phyloP scores from a whole-genome alignment of 371 early-diverging fungal genomes.

The Syncephalastrum sp. region DNA sequence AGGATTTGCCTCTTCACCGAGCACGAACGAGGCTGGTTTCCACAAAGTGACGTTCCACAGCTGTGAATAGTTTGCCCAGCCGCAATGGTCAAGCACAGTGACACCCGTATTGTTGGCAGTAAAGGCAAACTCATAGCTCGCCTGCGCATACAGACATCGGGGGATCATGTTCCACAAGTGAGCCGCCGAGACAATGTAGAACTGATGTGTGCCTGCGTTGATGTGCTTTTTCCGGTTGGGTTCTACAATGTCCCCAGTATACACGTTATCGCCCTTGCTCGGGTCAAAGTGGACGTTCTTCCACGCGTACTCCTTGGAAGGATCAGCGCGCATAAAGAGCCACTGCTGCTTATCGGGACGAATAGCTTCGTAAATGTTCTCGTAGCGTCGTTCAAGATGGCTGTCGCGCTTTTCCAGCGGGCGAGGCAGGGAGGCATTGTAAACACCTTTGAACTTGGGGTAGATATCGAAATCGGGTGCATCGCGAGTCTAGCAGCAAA shows the following conservation, averaged over 20 bases:
- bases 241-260: conserved; percentile 14
- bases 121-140: conserved; percentile 27
- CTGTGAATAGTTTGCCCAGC: conserved; percentile 20
- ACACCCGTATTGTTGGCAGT: conserved; percentile 36
- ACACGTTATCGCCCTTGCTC: conserved; percentile 18
- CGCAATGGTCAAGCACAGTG: conserved; percentile 25
- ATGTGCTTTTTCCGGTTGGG: conserved; percentile 20
- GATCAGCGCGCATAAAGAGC: conserved; percentile 30
- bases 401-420: conserved; percentile 17
- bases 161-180: conserved; percentile 37
- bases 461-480: conserved; percentile 30
- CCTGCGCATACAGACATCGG: conserved; percentile 26
- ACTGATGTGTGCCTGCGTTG: conserved; percentile 19
- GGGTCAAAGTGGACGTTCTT: conserved; percentile 29
- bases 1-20: conserved; percentile 9
- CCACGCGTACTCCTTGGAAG: conserved; percentile 12
- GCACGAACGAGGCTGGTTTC: conserved; percentile 21
- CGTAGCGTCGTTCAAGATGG: conserved; percentile 14
- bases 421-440: conserved; percentile 24
- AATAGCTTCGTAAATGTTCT: conserved; percentile 27
- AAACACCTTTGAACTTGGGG: conserved; percentile 26
- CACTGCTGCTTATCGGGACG: conserved; percentile 36
- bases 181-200: conserved; percentile 31
- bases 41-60: conserved; percentile 28
- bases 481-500: conserved; percentile 6